Evolutionary conservation across 352 stramenopile genomes (phyloP).

Genomic region (Globisporangium viniferum): DNA sequence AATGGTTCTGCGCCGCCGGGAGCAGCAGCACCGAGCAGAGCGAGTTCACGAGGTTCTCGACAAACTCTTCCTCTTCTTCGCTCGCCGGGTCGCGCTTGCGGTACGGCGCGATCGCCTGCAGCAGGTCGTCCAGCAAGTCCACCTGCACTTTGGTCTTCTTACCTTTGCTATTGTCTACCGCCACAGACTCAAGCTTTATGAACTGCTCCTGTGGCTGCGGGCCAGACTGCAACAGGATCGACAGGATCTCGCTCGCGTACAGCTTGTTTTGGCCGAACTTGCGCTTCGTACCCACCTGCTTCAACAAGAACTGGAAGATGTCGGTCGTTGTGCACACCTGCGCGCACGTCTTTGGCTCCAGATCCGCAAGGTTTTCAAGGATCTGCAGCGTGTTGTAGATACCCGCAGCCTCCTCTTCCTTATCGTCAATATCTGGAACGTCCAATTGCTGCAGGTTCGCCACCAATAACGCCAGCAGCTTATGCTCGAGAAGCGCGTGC

Average conservation of each 20-base stretch:
- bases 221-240: slow-evolving; percentile 77
- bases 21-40: slow-evolving; percentile 79
- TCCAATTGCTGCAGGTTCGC: slow-evolving; percentile 43
- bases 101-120: slow-evolving; percentile 88
- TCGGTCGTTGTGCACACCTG: slow-evolving; percentile 43
- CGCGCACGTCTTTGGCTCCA: slow-evolving; percentile 45
- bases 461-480: slow-evolving; percentile 51
- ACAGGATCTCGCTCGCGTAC: slow-evolving; percentile 82
- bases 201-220: slow-evolving; percentile 35
- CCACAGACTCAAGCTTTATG: slow-evolving; percentile 17
- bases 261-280: slow-evolving; percentile 75
- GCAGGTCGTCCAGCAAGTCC: slow-evolving; percentile 89
- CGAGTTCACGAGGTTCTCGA: slow-evolving; percentile 92
- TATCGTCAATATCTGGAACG: slow-evolving; percentile 20
- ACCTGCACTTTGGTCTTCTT: slow-evolving; percentile 13
- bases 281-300: slow-evolving; percentile 33
- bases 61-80: slow-evolving; percentile 88
- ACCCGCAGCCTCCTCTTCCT: slow-evolving; percentile 65
- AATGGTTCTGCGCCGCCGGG: slow-evolving; percentile 42
- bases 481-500: slow-evolving; percentile 55
- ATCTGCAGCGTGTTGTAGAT: slow-evolving; percentile 84
- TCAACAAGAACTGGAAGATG: slow-evolving; percentile 60
- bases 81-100: slow-evolving; percentile 77
- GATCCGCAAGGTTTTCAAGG: slow-evolving; percentile 71
- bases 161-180: slow-evolving; percentile 7